Percentiles rank a stretch among this genome's conserved stretches.
These are phyloP conservation scores for Flaveria linearis DNA, from an alignment of 129 eudicot species.

Conservation along the genomic window DNA sequence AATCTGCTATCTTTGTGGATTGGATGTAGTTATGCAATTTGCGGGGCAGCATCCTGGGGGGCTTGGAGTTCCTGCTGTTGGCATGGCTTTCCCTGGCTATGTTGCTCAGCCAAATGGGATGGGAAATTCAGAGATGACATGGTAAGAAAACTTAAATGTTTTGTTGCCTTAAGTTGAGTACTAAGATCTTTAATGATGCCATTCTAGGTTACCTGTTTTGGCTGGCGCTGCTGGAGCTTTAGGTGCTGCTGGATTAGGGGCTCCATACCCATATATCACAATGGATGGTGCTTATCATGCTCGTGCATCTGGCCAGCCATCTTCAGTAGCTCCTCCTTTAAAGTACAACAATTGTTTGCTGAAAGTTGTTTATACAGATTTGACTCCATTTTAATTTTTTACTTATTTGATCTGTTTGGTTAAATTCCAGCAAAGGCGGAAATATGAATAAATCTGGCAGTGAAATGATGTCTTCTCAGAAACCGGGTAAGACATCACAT, in stretches of 20 bases:
- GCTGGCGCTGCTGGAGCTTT: slow-evolving; percentile 96
- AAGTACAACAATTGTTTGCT: slow-evolving; percentile 36
- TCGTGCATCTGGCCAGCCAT: slow-evolving; percentile 69
- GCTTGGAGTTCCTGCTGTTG: slow-evolving; percentile 98
- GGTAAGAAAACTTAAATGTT: slow-evolving; percentile 44
- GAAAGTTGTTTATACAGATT: neutral
- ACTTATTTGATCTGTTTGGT: neutral
- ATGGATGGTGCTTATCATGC: slow-evolving; percentile 81
- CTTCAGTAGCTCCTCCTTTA: slow-evolving; percentile 49
- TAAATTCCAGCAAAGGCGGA: slow-evolving; percentile 68
- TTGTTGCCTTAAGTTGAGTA: slow-evolving; percentile 2
- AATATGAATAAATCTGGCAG: slow-evolving; percentile 46
- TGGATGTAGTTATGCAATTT: slow-evolving; percentile 82
- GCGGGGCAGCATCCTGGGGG: slow-evolving; percentile 99
- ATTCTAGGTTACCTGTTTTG: slow-evolving; percentile 81
- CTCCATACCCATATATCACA: slow-evolving; percentile 68
- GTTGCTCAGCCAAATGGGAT: slow-evolving; percentile 86
- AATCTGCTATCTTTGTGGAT: slow-evolving; percentile 15
- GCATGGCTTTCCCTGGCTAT: slow-evolving; percentile 99
- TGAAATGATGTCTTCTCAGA: slow-evolving; percentile 66
- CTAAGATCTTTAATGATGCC: slow-evolving; percentile 13
- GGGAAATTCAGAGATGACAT: slow-evolving; percentile 98
- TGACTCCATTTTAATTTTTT: slow-evolving; percentile 4
- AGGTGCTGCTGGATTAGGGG: slow-evolving; percentile 93
- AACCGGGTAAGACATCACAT: slow-evolving; percentile 56